These are phyloP conservation scores for Ensete glaucum DNA, from an alignment of 176 grass and related monocot genomes.

Conservation along the genomic window DNA sequence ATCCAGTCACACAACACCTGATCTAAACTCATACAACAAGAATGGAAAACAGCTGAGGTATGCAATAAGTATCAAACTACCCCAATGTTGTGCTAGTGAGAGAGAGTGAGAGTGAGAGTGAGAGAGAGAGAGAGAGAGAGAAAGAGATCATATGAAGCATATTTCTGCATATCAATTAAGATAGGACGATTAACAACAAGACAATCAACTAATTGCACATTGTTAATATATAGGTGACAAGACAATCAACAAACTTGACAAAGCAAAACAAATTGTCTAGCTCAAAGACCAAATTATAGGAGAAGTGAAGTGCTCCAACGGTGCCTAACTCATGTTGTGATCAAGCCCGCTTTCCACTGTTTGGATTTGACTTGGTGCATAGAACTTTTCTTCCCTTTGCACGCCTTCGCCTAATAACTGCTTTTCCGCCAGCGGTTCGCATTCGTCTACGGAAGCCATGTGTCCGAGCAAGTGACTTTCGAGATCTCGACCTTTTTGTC, in stretches of 20 bases:
- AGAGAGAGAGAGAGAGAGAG: no score
- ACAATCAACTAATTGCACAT: no score
- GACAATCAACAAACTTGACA: not conserved
- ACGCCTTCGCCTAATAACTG: slow-evolving; percentile 62
- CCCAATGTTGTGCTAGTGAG: no score
- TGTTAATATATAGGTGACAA: not conserved
- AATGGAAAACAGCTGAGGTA: no score
- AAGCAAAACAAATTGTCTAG: not conserved
- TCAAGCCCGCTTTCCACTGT: slow-evolving; percentile 26
- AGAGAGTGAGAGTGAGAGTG: no score
- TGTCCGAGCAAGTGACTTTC: slow-evolving; percentile 75
- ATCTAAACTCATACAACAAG: no score
- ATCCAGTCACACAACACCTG: no score
- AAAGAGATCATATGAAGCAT: no score
- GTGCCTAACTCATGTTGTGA: not conserved
- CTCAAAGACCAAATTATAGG: not conserved
- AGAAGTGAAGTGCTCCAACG: not conserved
- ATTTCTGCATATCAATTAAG: no score
- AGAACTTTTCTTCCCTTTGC: slow-evolving; percentile 82
- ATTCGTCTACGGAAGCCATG: slow-evolving; percentile 81
- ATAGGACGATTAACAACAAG: no score
- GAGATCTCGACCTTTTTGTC: slow-evolving; percentile 81
- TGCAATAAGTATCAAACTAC: no score
- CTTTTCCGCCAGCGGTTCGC: slow-evolving; percentile 50
- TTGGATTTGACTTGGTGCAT: slow-evolving; percentile 70